Conservation (phyloP, 306 rosid genomes). For the Dryas octopetala region DNA sequence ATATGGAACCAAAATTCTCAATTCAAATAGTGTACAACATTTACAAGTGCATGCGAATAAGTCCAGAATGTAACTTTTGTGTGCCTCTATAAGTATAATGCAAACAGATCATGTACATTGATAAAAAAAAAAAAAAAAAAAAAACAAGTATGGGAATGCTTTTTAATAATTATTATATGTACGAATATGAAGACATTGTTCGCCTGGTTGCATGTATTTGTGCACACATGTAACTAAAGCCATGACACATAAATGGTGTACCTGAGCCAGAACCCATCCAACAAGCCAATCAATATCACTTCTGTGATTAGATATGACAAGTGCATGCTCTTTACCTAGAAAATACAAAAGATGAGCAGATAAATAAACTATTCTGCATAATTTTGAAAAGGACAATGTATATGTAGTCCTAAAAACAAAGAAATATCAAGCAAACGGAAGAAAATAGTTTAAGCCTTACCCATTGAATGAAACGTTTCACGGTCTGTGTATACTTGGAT, state of each 20-base stretch:
- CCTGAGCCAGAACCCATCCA: conserved; percentile 94
- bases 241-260: conserved; percentile 36
- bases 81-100: not conserved
- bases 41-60: conserved; percentile 3
- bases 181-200: not conserved
- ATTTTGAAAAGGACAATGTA: conserved; percentile 3
- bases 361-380: conserved; percentile 6
- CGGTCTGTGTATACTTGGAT: conserved; percentile 64
- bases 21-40: conserved; percentile 1
- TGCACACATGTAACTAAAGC: conserved; percentile 19
- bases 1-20: conserved; percentile 11
- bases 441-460: conserved; percentile 44
- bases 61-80: not conserved
- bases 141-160: not conserved
- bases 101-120: not conserved
- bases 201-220: not conserved
- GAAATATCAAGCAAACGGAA: conserved; percentile 9
- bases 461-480: conserved; percentile 73
- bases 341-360: conserved; percentile 29
- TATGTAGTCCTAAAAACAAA: conserved; percentile 13
- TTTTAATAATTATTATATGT: not conserved
- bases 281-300: conserved; percentile 98
- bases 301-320: conserved; percentile 74
- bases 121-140: not conserved
- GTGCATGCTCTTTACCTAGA: conserved; percentile 92